Evolutionary conservation across 805 yeast genomes (phyloP).

Genomic region (Komagataella mondaviorum): DNA sequence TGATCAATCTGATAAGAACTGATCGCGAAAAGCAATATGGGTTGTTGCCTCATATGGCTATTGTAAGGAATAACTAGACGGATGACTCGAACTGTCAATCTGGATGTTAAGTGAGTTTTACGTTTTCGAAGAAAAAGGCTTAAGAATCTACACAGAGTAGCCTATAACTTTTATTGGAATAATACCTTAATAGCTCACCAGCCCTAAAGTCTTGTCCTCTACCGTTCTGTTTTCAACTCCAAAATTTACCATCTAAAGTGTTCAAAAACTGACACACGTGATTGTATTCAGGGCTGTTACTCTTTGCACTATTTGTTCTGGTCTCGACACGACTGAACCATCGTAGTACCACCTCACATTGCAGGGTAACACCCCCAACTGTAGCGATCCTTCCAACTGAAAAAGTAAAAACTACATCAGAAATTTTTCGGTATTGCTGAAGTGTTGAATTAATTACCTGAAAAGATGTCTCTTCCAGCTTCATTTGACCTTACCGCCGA

Average conservation of each 20-base stretch:
- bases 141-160: background rate
- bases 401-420: background rate
- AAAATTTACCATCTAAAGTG: too few species aligned
- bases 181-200: background rate
- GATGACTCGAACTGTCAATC: background rate
- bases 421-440: background rate
- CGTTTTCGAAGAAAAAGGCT: too few species aligned
- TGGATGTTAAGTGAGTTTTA: too few species aligned
- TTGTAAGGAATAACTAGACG: background rate
- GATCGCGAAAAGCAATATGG: background rate
- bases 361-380: background rate
- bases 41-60: background rate
- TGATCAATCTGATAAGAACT: background rate
- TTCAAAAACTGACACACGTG: too few species aligned
- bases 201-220: background rate
- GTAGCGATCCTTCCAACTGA: background rate
- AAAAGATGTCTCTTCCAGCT: constrained; percentile 68
- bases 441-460: constrained; percentile 1
- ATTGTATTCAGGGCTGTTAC: background rate
- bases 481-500: constrained; percentile 89
- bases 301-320: background rate
- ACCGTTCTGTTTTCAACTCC: too few species aligned
- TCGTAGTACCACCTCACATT: background rate
- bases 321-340: background rate
- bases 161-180: background rate